Percentiles rank a stretch among this genome's conserved stretches.
phyloP scores from a whole-genome alignment of 1,284 basidiomycete genomes.

The Retiboletus fuscus region DNA sequence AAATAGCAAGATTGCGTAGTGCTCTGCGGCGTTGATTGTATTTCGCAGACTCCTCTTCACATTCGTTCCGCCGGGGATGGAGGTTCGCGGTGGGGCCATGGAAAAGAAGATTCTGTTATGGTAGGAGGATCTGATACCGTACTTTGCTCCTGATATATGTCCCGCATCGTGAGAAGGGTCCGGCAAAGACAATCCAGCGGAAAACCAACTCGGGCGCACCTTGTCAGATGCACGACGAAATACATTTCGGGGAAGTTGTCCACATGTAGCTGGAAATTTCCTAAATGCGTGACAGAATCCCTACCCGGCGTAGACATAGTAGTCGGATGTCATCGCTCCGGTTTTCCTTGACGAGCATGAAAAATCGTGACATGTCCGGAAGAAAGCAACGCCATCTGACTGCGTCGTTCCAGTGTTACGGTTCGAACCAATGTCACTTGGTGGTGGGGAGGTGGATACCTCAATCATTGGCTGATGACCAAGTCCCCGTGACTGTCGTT shows the following conservation, averaged over 20 bases:
- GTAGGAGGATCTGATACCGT: conserved; percentile 24
- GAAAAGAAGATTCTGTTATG: conserved; percentile 34
- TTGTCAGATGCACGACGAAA: conserved; percentile 3
- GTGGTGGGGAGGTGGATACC: conserved; percentile 66
- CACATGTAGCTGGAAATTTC: conserved; percentile 14
- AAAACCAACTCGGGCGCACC: background rate
- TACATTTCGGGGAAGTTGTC: background rate
- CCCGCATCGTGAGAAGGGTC: conserved; percentile 10
- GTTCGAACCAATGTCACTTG: conserved; percentile 67
- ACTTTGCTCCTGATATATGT: conserved; percentile 37
- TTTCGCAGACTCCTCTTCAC: conserved; percentile 73
- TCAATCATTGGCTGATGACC: conserved; percentile 74
- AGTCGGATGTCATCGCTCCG: conserved; percentile 76
- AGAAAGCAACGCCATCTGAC: conserved; percentile 69
- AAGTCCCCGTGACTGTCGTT: conserved; percentile 55
- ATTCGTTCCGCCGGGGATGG: conserved; percentile 57
- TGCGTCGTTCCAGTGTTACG: conserved; percentile 65
- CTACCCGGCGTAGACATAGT: conserved; percentile 80
- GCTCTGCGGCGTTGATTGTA: conserved; percentile 74
- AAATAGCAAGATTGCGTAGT: conserved; percentile 74
- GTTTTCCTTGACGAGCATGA: conserved; percentile 57
- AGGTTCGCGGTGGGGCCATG: conserved; percentile 44
- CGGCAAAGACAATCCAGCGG: too few relatives aligned
- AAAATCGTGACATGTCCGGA: conserved; percentile 67
- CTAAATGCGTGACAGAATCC: conserved; percentile 54